Evolutionary conservation across 2,329 filamentous ascomycete genomes (phyloP).

Genomic region (Cladophialophora immunda): DNA sequence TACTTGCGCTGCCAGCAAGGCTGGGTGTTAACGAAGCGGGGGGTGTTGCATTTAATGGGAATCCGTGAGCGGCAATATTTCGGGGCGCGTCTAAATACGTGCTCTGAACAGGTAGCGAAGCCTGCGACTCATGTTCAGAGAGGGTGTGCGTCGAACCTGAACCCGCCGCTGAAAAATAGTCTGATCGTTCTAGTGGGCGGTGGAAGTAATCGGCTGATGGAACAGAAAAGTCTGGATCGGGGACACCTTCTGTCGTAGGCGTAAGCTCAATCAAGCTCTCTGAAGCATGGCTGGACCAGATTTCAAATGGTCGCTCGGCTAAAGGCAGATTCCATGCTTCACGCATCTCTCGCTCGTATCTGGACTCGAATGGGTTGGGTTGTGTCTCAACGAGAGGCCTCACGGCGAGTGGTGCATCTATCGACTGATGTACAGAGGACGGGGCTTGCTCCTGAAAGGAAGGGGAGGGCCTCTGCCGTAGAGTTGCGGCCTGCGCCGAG

Average conservation of each 20-base stretch:
- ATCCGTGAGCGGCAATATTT: background rate
- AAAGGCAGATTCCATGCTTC: conserved; percentile 41
- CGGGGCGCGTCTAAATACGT: conserved; percentile 7
- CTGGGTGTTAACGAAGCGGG: conserved; percentile 34
- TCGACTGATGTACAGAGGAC: background rate
- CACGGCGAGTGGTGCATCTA: background rate
- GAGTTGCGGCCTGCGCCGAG: conserved; percentile 4
- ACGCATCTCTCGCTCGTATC: conserved; percentile 42
- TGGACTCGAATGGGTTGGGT: conserved; percentile 36
- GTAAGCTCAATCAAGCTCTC: conserved; percentile 56
- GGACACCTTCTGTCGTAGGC: conserved; percentile 53
- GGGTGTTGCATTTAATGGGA: background rate
- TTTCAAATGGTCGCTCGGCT: conserved; percentile 29
- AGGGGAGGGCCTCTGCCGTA: conserved; percentile 19
- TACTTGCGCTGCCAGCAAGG: conserved; percentile 34
- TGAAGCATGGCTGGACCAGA: conserved; percentile 50
- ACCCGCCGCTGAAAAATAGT: conserved; percentile 42
- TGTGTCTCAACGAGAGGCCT: conserved; percentile 2
- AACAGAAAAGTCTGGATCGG: conserved; percentile 42
- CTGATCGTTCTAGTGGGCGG: conserved; percentile 38
- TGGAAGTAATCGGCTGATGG: conserved; percentile 31
- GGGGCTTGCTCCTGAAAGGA: conserved; percentile 12
- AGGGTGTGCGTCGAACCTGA: conserved; percentile 44
- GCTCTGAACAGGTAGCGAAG: conserved; percentile 9
- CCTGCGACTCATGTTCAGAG: conserved; percentile 47